Base-by-base conservation (phyloP, 2,329 filamentous ascomycete genomes). In the Fusarium algeriense region DNA sequence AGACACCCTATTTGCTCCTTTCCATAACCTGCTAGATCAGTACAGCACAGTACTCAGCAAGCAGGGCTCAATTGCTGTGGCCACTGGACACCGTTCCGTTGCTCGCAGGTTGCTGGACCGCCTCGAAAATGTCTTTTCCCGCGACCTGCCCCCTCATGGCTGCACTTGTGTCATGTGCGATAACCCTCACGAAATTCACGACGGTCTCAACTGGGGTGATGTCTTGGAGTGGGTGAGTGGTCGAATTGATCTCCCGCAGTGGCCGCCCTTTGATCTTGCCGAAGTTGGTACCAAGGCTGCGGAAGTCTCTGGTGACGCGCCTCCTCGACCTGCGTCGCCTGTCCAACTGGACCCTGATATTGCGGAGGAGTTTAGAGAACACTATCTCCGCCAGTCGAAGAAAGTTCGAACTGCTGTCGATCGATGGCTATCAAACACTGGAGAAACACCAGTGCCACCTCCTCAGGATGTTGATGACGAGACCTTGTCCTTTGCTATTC, bases 81-180 rank as follows among this genome's bases (percentile, higher is more conserved):
- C 96, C 19, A 98, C 95, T 0, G 96, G 96, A 9, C 97, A 98
- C 80, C 90, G 93, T 58, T 98, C 95, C 1, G 93, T 98, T n/a
- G 96, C 96, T 6, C 90, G 96, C 8, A 89, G 95, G 55, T 83
- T 98, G 28, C 87, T 98, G 8, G 95, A 99, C 81, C 90, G 96
- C 40, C 85, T 99, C 7, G 95, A 98, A 79, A 93, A 95, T 61
- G 94, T 99, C 12, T 98, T 99, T 81, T 95, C 94, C 5, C 88
- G 96, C 65, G 95, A 98, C 77, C 91, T 99, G 38, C 95, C 95
- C 0, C 90, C 90, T 0, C 91, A 97, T 76, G 90, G 91, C n/a
- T 98, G 95, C 79, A 84, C 86, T 45, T 98, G 95, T 80, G 85
- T 96, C 60, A 93, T 98, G 85, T 98, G 95, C 78, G 89, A 91